These are phyloP conservation scores for Cinnamomum micranthum DNA, from an alignment of 164 flowering plant species.

Conservation along the genomic window DNA sequence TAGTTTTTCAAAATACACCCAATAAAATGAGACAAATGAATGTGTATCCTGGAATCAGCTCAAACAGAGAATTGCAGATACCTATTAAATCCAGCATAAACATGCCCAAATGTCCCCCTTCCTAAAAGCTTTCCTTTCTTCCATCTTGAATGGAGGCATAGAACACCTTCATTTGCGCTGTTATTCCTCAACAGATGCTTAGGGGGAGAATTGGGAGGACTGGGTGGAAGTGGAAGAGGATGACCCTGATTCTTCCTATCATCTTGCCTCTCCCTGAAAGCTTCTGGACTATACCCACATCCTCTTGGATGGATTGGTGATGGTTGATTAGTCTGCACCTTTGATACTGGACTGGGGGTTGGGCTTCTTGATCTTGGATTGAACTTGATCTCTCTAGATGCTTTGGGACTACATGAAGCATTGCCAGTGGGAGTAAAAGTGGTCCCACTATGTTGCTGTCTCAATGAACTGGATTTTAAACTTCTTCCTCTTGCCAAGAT, in stretches of 20 bases:
- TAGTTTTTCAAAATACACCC: neutral
- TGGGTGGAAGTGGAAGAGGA: constrained; percentile 88
- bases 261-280: constrained; percentile 50
- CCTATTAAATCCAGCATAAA: constrained; percentile 93
- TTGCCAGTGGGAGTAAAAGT: constrained; percentile 30
- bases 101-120: constrained; percentile 97
- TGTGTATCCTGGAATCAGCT: neutral
- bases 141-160: constrained; percentile 53
- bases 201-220: constrained; percentile 56
- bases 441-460: constrained; percentile 9
- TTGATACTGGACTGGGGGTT: constrained; percentile 60
- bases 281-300: constrained; percentile 41
- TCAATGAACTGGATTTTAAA: constrained; percentile 1
- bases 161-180: constrained; percentile 31
- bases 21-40: neutral
- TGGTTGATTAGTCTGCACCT: constrained; percentile 39
- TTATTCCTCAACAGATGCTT: constrained; percentile 29
- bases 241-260: constrained; percentile 62
- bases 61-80: constrained; percentile 15
- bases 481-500: constrained; percentile 4
- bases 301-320: constrained; percentile 65
- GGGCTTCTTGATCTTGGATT: constrained; percentile 58
- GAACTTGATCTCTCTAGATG: constrained; percentile 33
- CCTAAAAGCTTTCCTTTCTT: constrained; percentile 90
- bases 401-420: neutral